phyloP scores from a whole-genome alignment of 768 basidiomycete genomes.

The Podaxis sp. region DNA sequence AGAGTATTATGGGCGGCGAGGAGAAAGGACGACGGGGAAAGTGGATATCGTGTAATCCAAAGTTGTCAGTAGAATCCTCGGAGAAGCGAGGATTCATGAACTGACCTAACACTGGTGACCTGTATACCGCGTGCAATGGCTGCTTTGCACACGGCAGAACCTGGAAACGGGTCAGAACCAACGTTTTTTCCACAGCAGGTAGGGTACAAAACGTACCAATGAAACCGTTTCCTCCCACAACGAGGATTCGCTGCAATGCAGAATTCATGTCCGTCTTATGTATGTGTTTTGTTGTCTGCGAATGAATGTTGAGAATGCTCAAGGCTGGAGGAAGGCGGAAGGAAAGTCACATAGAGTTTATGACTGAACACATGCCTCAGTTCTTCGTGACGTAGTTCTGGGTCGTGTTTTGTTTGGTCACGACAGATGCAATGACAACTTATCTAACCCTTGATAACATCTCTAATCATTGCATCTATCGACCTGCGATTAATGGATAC shows the following conservation, averaged over 20 bases:
- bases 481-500: neutral
- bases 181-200: conserved; percentile 7
- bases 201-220: conserved; percentile 52
- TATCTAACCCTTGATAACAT: neutral
- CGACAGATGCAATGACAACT: neutral
- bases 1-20: neutral
- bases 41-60: neutral
- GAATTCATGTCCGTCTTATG: conserved; percentile 23
- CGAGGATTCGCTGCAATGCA: conserved; percentile 63
- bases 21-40: neutral
- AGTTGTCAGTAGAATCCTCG: neutral
- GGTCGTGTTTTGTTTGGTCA: neutral
- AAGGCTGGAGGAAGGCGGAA: neutral
- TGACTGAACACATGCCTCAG: neutral
- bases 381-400: neutral
- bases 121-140: conserved; percentile 80
- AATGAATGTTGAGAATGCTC: neutral
- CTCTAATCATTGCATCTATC: neutral
- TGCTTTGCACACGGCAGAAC: conserved; percentile 89
- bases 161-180: conserved; percentile 35
- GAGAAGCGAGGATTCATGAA: neutral
- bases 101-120: conserved; percentile 86
- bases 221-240: conserved; percentile 98
- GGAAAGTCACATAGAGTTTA: conserved; percentile 3
- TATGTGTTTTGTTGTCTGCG: neutral